Percentiles rank a stretch among this genome's conserved stretches.
These are phyloP conservation scores for Hericium erinaceus DNA, from an alignment of 768 basidiomycete species.

Conservation along the genomic window DNA sequence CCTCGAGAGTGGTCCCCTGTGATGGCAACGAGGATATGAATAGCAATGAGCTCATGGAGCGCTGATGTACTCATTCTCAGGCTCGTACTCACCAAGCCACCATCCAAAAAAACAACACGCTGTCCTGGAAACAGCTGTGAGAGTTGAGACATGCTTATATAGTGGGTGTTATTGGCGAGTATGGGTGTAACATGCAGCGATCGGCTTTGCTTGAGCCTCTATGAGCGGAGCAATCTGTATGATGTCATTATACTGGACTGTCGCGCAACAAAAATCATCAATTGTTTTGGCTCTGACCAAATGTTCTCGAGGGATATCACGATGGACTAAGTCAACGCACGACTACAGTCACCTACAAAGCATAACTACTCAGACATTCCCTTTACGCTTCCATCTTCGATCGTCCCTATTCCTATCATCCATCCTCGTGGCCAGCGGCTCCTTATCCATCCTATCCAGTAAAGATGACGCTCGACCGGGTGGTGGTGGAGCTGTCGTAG, in stretches of 20 bases:
- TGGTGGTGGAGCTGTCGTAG: too few relatives aligned
- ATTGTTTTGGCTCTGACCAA: too few relatives aligned
- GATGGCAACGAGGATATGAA: neutral
- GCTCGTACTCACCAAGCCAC: conserved; percentile 7
- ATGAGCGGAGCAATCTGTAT: too few relatives aligned
- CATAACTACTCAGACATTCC: neutral
- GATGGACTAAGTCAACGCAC: neutral
- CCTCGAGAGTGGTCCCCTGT: conserved; percentile 58
- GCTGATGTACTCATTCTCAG: neutral
- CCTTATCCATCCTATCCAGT: conserved; percentile 9
- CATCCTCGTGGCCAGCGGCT: conserved; percentile 1
- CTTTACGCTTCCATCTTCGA: neutral
- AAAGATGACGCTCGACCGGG: conserved; percentile 5
- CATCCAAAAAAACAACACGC: conserved; percentile 7
- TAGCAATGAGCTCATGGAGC: neutral
- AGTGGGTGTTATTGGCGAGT: neutral
- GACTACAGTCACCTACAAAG: neutral
- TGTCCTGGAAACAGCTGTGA: neutral
- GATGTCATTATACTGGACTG: too few relatives aligned
- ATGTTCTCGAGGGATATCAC: neutral
- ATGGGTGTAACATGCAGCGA: too few relatives aligned
- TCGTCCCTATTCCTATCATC: neutral
- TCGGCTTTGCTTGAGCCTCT: too few relatives aligned
- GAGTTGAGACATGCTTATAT: neutral
- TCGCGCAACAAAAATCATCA: too few relatives aligned